Base-by-base conservation (phyloP, 1,139 yeast genomes). In the Ogataea hybrid region DNA sequence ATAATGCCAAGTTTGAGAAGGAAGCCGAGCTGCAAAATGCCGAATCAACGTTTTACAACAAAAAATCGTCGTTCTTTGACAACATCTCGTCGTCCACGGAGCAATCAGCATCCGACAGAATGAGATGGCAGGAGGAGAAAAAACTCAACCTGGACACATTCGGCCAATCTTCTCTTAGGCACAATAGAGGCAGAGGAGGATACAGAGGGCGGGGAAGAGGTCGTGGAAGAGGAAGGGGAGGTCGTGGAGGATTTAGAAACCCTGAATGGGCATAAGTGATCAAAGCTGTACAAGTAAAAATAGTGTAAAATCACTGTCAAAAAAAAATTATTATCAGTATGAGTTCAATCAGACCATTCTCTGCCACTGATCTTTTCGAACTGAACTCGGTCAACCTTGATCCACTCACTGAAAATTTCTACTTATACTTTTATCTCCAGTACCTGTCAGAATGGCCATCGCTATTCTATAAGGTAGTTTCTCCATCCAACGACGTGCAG, bases 381-480 rank as follows among this genome's bases (percentile, higher is more conserved):
- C 59, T 85, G 42, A 87, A 87, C 56, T 69, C 84, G 8, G 80
- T 89, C 35, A 92, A 92, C 58, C 67, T 92, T 21, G 98, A 92
- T 55, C 85, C 86, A 1, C 71, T 90, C 42, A 92, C 97, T 0
- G 97, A 90, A 58, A 92, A 90, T 64, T 94, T 86, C 67, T 84
- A 88, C 40, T 63, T 86, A 16, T 84, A 81, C 37, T 92, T 89
- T 60, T 94, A 92, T 58, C 73, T 86, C 25, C 89, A 87, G 51
- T 94, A 94, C 57, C 69, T 94, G 41, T 74, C 81, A 10, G 73
- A 75, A 39, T 90, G 97, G 97, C 97, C 98, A 3, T 73, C 89
- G 25, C 69, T 94, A 43, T 85, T 90, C 64, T 90, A 89, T 73
- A 85, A 87, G 60, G 78, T 90, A 11, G 52, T 52, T 78, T 81